Conservation (phyloP, 2,329 filamentous ascomycete species). For the Grosmannia huntii region DNA sequence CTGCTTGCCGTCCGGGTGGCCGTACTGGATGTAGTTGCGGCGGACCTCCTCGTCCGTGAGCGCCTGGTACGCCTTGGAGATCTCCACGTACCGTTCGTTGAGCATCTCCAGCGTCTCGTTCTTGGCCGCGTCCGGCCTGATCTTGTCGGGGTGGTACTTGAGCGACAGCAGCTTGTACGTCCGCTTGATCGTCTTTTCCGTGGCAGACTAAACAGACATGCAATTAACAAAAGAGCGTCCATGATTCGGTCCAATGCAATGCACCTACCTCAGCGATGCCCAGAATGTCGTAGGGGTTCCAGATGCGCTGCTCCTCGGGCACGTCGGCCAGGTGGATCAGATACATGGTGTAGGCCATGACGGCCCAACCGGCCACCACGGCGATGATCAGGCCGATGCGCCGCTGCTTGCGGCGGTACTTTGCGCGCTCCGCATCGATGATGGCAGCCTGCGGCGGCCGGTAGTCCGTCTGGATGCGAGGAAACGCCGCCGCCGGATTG, state of each 20-base stretch:
- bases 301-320: constrained; percentile 56
- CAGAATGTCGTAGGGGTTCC: constrained; percentile 95
- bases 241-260: background rate
- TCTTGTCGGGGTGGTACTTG: constrained; percentile 87
- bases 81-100: constrained; percentile 82
- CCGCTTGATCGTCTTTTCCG: constrained; percentile 83
- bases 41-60: constrained; percentile 94
- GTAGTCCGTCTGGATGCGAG: constrained; percentile 71
- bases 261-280: constrained; percentile 61
- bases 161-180: constrained; percentile 80
- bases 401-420: constrained; percentile 81
- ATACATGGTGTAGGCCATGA: constrained; percentile 87
- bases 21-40: constrained; percentile 93
- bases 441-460: constrained; percentile 71
- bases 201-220: constrained; percentile 47
- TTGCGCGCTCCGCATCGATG: constrained; percentile 68
- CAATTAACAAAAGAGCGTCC: background rate
- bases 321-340: constrained; percentile 70
- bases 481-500: constrained; percentile 65
- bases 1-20: constrained; percentile 96
- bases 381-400: constrained; percentile 73
- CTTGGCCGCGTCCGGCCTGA: constrained; percentile 66
- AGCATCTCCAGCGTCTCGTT: constrained; percentile 80
- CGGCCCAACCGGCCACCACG: constrained; percentile 62
- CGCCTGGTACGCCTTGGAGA: constrained; percentile 96